A percentile compares a stretch with the other conserved stretches of the same genome.
These are phyloP conservation scores for Cubamyces sp. DNA, from an alignment of 768 basidiomycete species.

Conservation along the genomic window DNA sequence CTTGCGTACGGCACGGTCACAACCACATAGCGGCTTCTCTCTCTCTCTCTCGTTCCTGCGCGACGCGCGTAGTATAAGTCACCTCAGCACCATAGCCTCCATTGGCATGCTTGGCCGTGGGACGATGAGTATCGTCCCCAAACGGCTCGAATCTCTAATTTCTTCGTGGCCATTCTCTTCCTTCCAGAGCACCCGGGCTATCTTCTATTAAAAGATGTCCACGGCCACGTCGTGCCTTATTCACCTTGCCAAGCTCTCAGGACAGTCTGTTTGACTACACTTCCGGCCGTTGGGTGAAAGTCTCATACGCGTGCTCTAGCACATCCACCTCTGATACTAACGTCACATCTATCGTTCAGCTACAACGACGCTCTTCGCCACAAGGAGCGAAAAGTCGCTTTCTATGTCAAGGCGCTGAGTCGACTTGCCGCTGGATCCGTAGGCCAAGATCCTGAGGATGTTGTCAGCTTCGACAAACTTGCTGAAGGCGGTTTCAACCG, in stretches of 20 bases:
- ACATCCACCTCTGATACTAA: conserved; percentile 19
- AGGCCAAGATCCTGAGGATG: conserved; percentile 40
- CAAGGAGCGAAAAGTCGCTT: conserved; percentile 46
- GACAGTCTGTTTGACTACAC: conserved; percentile 32
- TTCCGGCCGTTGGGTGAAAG: conserved; percentile 35
- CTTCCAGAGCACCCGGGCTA: too few relatives aligned
- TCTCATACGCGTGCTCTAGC: conserved; percentile 21
- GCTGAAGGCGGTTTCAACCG: conserved; percentile 45
- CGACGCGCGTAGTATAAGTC: too few relatives aligned
- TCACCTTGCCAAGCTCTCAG: not conserved
- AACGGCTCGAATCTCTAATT: too few relatives aligned
- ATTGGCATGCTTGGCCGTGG: too few relatives aligned
- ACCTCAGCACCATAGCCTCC: too few relatives aligned
- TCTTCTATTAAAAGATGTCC: too few relatives aligned
- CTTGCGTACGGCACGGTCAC: too few relatives aligned
- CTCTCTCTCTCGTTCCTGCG: too few relatives aligned
- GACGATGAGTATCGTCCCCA: too few relatives aligned
- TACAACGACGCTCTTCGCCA: conserved; percentile 44
- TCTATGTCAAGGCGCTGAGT: conserved; percentile 47
- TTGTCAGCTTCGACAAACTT: conserved; percentile 44
- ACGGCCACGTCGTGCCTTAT: conserved; percentile 3
- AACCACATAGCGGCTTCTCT: too few relatives aligned
- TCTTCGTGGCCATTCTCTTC: too few relatives aligned
- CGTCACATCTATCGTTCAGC: conserved; percentile 27
- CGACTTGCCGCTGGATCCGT: conserved; percentile 51